These are phyloP conservation scores for Candida frijolesensis DNA, from an alignment of 1,139 yeast genomes.

Conservation along the genomic window DNA sequence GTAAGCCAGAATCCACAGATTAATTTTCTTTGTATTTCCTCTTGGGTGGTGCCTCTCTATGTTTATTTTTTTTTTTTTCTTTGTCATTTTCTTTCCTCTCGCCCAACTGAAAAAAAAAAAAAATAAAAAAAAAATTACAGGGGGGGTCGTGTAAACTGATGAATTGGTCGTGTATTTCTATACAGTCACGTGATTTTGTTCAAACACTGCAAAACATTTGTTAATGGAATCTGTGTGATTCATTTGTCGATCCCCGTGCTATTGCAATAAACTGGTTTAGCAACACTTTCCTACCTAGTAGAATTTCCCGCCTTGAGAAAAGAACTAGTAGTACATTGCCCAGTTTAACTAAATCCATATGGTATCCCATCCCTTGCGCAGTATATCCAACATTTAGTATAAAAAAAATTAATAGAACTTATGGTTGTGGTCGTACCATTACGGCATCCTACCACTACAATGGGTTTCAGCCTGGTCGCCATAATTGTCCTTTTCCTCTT, in stretches of 20 bases:
- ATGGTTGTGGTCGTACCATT: background rate
- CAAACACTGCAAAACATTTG: too few species aligned
- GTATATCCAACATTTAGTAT: too few species aligned
- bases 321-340: too few species aligned
- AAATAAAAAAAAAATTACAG: background rate
- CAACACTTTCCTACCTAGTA: too few species aligned
- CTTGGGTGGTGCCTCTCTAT: background rate
- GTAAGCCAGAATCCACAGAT: background rate
- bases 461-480: constrained; percentile 39
- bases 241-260: background rate
- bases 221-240: background rate
- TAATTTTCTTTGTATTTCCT: background rate
- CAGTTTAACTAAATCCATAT: too few species aligned
- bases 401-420: background rate
- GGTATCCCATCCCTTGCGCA: too few species aligned
- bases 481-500: constrained; percentile 53
- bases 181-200: too few species aligned
- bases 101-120: background rate
- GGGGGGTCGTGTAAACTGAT: background rate
- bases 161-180: background rate
- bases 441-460: background rate
- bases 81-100: background rate
- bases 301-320: too few species aligned
- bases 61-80: background rate
- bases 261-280: background rate